Evolutionary conservation across 2,329 filamentous ascomycete species (phyloP).

Genomic region (Beauveria sp.): DNA sequence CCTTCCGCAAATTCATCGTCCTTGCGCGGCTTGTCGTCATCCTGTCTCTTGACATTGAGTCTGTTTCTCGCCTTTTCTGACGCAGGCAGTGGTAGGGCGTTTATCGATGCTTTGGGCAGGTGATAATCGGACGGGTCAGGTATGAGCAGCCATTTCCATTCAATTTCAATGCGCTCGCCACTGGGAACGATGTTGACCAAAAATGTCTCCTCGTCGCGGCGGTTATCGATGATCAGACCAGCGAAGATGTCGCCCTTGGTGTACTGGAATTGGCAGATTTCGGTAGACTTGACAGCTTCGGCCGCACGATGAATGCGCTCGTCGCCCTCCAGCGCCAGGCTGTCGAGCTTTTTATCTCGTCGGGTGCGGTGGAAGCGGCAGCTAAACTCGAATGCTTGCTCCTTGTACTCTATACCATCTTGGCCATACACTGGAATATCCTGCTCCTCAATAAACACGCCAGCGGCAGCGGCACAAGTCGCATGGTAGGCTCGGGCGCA

Average conservation of each 20-base stretch:
- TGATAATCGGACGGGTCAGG: conserved; percentile 62
- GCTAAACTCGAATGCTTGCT: conserved; percentile 85
- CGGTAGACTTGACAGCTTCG: conserved; percentile 58
- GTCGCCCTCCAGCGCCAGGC: conserved; percentile 62
- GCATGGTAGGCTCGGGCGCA: conserved; percentile 91
- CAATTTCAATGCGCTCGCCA: conserved; percentile 68
- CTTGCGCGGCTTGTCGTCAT: conserved; percentile 54
- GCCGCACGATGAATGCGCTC: conserved; percentile 62
- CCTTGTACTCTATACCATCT: conserved; percentile 85
- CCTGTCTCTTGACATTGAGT: conserved; percentile 57
- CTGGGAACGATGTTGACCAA: conserved; percentile 78
- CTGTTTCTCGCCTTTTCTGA: conserved; percentile 56
- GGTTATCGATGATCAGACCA: conserved; percentile 78
- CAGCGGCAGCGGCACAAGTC: conserved; percentile 85
- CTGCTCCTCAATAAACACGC: conserved; percentile 83
- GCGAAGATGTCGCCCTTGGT: conserved; percentile 83
- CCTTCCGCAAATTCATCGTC: conserved; percentile 61
- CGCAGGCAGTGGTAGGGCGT: conserved; percentile 62
- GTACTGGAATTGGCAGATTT: conserved; percentile 82
- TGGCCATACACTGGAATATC: conserved; percentile 81
- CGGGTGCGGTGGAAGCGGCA: conserved; percentile 91
- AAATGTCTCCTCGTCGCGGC: conserved; percentile 64
- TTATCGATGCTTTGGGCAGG: conserved; percentile 65
- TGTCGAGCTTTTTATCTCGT: conserved; percentile 67
- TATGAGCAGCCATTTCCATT: conserved; percentile 78